Percentiles rank a stretch among this genome's conserved stretches.
Evolutionary conservation across 2,329 filamentous ascomycete genomes (phyloP).

Genomic region (Aspergillus piperis): DNA sequence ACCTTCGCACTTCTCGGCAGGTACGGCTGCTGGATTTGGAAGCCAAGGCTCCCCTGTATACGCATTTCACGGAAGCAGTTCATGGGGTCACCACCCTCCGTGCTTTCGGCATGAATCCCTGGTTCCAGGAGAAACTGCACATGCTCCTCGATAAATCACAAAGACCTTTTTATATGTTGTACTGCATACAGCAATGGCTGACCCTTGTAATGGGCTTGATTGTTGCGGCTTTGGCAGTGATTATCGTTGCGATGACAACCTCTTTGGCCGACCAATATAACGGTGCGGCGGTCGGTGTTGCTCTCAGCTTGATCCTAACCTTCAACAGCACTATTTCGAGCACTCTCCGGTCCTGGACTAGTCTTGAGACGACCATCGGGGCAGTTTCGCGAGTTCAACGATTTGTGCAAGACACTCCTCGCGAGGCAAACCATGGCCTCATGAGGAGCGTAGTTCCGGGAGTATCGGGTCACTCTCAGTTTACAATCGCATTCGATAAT

Average conservation of each 20-base stretch:
- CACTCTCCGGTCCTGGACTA: slow-evolving; percentile 23
- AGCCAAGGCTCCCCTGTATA: slow-evolving; percentile 5
- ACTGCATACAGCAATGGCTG: slow-evolving; percentile 48
- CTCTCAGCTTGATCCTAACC: slow-evolving; percentile 48
- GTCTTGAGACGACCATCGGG: slow-evolving; percentile 25
- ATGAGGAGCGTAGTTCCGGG: too few relatives aligned
- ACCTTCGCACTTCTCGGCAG: slow-evolving; percentile 7
- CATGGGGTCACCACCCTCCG: neutral
- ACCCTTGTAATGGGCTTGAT: slow-evolving; percentile 44
- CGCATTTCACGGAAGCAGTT: slow-evolving; percentile 4
- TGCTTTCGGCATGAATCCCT: neutral
- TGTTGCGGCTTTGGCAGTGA: slow-evolving; percentile 43
- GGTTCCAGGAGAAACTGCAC: neutral
- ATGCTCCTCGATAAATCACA: slow-evolving; percentile 43
- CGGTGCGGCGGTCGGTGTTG: slow-evolving; percentile 49
- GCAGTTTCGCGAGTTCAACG: slow-evolving; percentile 42
- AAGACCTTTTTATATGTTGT: slow-evolving; percentile 48
- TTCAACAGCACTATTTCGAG: slow-evolving; percentile 49
- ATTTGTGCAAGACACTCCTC: slow-evolving; percentile 10
- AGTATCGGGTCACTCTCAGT: neutral
- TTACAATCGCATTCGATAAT: slow-evolving; percentile 19
- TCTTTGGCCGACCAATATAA: slow-evolving; percentile 35
- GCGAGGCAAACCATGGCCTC: too few relatives aligned
- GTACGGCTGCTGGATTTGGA: slow-evolving; percentile 9
- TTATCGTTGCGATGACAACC: slow-evolving; percentile 47